Evolutionary conservation across 306 rosid genomes (phyloP).

Genomic region (Alnus rubra): DNA sequence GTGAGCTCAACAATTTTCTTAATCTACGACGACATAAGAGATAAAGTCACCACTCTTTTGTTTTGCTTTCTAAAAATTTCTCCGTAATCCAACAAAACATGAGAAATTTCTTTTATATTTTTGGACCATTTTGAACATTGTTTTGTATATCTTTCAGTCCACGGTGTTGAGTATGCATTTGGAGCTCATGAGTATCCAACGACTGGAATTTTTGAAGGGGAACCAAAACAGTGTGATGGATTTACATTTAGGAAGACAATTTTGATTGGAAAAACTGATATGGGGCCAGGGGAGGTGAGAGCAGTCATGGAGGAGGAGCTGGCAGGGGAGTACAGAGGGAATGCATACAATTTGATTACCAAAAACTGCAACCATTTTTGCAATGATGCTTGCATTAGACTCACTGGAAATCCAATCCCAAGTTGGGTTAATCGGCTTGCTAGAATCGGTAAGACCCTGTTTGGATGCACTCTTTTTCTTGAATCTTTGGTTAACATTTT

Average conservation of each 20-base stretch:
- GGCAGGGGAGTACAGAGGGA: constrained; percentile 66
- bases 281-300: constrained; percentile 53
- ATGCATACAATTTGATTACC: constrained; percentile 78
- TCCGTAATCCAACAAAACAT: background rate
- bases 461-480: too few relatives aligned
- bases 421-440: constrained; percentile 96
- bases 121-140: background rate
- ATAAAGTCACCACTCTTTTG: background rate
- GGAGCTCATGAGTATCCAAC: constrained; percentile 83
- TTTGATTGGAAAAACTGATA: constrained; percentile 73
- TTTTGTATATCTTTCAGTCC: constrained; percentile 32
- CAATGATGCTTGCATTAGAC: constrained; percentile 64
- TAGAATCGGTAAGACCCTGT: constrained; percentile 58
- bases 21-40: background rate
- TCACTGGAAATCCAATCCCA: constrained; percentile 82
- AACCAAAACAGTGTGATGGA: constrained; percentile 79
- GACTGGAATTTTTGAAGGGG: constrained; percentile 90
- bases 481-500: too few relatives aligned
- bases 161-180: constrained; percentile 77
- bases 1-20: background rate
- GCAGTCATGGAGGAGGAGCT: constrained; percentile 67
- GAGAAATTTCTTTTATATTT: background rate
- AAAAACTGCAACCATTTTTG: constrained; percentile 94
- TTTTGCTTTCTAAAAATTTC: background rate
- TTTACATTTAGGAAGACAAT: constrained; percentile 75